Evolutionary conservation across 768 basidiomycete genomes (phyloP), one percentile per base, ranked within the genome.

Genomic region (Cystofilobasidium bisporidii): DNA sequence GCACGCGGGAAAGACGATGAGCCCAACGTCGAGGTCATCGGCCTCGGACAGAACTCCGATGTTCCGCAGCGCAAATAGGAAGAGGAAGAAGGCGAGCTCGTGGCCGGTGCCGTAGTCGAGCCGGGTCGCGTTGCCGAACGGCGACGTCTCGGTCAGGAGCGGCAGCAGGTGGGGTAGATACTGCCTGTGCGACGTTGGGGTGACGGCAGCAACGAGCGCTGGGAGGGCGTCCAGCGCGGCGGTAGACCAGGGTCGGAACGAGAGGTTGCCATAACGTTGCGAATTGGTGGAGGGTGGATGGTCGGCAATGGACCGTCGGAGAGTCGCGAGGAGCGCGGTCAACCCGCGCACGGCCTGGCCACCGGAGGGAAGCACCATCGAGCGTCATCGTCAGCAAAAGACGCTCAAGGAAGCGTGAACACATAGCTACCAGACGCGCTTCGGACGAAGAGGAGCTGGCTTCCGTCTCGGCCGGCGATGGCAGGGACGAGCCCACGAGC

Each of bases 41-140:
- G 74, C 73, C 20, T 67, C 64, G 9, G 32, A 36, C n/a, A 59
- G 62, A 15, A 53, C 69, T 5, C 60, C 38, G 26, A n/a, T 61
- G 33, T 43, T 68, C 47, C 67, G n/a, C 59, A 70, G 57, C 15
- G 66, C 61, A 15, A 50, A 53, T 11, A 97, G 81, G 69, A 90
- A 87, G 22, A 93, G 78, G 10, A 83, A 84, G 74, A 96, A 97
- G 0, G 88, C 86, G 0, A 90, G 83, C 79, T 98, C 96, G 73
- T 99, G 96, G 0, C 96, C 96, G 4, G 90, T 91, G 0, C 96
- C 94, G 74, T 97, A 98, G 80, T 99, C 96, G 79, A 98, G 85
- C 64, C 96, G 84, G 17, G 83, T 82, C 73, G 90, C 87, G 5
- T 88, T 91, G 11, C 96, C 96, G 76, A 98, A 97, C 1, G 76